These are phyloP conservation scores for Mycocentrospora acerina DNA, from an alignment of 2,329 filamentous ascomycete species.

Conservation along the genomic window DNA sequence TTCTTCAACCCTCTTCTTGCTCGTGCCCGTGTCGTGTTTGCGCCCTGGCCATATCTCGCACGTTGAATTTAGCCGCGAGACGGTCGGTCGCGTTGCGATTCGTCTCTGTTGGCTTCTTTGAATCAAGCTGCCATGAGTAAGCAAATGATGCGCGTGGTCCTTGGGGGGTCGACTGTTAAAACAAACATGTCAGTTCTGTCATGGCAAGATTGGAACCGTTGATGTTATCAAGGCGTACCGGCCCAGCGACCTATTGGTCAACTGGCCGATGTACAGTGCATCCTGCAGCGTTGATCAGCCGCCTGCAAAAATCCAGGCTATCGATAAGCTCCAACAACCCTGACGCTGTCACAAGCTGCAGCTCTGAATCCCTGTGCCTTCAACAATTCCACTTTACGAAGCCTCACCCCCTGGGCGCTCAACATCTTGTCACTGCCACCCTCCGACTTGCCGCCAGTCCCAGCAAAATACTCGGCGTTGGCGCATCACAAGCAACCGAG, in stretches of 20 bases:
- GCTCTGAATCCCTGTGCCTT: slow-evolving; percentile 15
- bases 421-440: slow-evolving; percentile 11
- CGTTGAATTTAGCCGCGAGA: too few relatives aligned
- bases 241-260: not conserved
- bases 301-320: too few relatives aligned
- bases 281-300: slow-evolving; percentile 27
- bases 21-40: slow-evolving; percentile 1
- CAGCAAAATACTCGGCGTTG: slow-evolving; percentile 21
- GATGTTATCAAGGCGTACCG: slow-evolving; percentile 3
- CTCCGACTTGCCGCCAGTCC: slow-evolving; percentile 9
- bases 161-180: too few relatives aligned
- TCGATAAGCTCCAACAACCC: too few relatives aligned
- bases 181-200: too few relatives aligned
- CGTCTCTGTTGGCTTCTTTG: too few relatives aligned
- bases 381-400: slow-evolving; percentile 16
- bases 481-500: slow-evolving; percentile 41
- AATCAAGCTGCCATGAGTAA: too few relatives aligned
- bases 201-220: too few relatives aligned
- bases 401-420: slow-evolving; percentile 1
- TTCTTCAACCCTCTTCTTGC: slow-evolving; percentile 8
- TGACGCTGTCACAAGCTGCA: not conserved
- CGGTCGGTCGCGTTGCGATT: too few relatives aligned
- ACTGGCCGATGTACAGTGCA: slow-evolving; percentile 22
- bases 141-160: too few relatives aligned
- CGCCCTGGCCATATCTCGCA: not conserved